Evolutionary conservation across 2,329 filamentous ascomycete genomes (phyloP), one percentile per base, ranked within the genome.

Genomic region (Fusarium pseudoanthophilum): DNA sequence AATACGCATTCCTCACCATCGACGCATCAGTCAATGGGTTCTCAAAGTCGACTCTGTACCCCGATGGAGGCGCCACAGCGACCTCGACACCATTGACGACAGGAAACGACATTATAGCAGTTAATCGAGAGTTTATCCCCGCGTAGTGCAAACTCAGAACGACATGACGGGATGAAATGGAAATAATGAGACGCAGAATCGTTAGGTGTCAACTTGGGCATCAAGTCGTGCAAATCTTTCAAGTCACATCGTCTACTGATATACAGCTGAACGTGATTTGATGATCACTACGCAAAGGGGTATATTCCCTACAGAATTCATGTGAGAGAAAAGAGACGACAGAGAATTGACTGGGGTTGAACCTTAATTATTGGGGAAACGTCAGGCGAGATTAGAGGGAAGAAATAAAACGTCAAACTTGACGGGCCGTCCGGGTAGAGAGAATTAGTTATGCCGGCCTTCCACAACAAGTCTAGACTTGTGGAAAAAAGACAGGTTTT

Each of bases 1-100:
- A 67, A 46, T 67, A 67, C 1, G 64, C 64, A 46, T 67, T 67
- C 21, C 62, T 45, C 5, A 67, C 46, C 64, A 67, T 67, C 11
- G 45, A 60, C 14, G 28, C 45, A 24, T 67, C 45, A 7, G 64
- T 67, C 21, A 32, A 4, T 0, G 64, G 64, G 28, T 67, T 53
- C 4, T 36, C 28, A 7, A 67, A 67, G 16, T 67, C 45, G 1
- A 67, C 64, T 11, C 4, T 36, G 20, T 67, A 67, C 8, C 64
- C 64, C 6, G 7, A 7, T 0, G 64, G 64, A 7, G 64, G 64
- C 4, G 53, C 5, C 16, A 67, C 64, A 4, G 64, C 64, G 11
- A 67, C 62, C 34, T 67, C 64, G 7, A 60, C 39, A 14, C 64
- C 64, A 32, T 67, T 26, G 8, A 67, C 40, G 4, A 67, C 18